Conservation (phyloP, 495 filamentous ascomycete species). For the Astrocystis sublimbata region DNA sequence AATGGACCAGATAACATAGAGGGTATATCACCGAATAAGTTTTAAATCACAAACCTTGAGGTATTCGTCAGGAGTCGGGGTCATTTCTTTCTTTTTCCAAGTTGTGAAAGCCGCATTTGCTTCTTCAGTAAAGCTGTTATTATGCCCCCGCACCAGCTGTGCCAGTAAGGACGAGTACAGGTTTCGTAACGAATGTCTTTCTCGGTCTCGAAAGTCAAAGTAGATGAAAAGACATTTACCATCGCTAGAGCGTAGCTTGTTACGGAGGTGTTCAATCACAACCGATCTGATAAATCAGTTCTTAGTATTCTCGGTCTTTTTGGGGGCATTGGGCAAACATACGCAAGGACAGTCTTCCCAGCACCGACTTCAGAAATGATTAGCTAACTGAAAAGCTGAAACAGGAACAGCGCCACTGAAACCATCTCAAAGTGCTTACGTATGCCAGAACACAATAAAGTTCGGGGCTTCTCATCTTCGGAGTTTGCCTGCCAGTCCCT, state of each 20-base stretch:
- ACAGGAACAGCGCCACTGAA: too few relatives aligned
- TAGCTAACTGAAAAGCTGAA: background rate
- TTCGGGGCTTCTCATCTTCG: background rate
- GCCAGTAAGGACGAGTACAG: background rate
- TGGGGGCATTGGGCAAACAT: background rate
- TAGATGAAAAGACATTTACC: background rate
- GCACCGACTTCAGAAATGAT: background rate
- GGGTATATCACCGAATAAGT: background rate
- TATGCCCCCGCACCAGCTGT: background rate
- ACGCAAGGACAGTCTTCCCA: background rate
- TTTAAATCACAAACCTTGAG: background rate
- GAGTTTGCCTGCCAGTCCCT: background rate
- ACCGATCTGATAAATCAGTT: background rate
- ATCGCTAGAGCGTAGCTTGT: background rate
- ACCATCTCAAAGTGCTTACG: background rate
- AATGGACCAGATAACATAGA: background rate
- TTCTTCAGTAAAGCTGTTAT: background rate
- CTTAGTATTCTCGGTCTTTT: background rate
- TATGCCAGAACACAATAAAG: background rate
- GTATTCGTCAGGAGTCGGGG: background rate
- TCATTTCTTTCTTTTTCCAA: background rate
- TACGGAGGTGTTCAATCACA: background rate
- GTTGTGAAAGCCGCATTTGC: background rate
- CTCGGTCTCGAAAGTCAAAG: background rate
- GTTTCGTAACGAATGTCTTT: background rate